Base-by-base conservation (phyloP, 176 grass and related monocot species). In the Tuctoria greenei region DNA sequence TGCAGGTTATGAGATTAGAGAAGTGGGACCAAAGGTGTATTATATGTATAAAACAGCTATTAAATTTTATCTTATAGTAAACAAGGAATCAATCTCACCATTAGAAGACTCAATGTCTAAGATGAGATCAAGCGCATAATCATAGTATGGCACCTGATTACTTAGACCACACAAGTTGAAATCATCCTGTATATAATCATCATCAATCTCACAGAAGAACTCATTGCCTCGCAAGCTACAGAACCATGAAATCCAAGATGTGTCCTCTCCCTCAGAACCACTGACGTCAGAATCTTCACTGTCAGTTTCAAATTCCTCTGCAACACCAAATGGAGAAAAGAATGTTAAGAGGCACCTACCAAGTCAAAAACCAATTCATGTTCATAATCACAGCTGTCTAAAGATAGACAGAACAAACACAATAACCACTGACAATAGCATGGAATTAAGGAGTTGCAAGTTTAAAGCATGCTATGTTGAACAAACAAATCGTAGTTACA, bases 231-330 rank as follows among this genome's bases (percentile, higher is more conserved):
- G 79, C 77, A 93, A 79, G 67, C 85, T 93, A 59, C 93, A 97
- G 67, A 97, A 97, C 93, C 93, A 97, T 69, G 93, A 84, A 70
- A 97, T 97, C 93, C 93, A 97, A 41, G 93, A 93, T 81, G 90
- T 91, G 54, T 93, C 93, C 77, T 93, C 93, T 64, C 90, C 90
- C 36, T 93, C 93, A 51, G 88, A 93, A 67, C 93, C 90, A 37
- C 93, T 97, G 76, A 97, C 88, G 66, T 93, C 88, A 81, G 93
- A 97, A 69, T 93, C 88, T 90, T 93, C 93, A 78, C 86, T 97
- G 41, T 91, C 88, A 68, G 88, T 83, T 79, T 89, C 90, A 15
- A 89, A 93, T 52, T 91, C 90, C 66, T 93, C 93, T 97, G 83
- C 66, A 85, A 18, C 27, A 23, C 27, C 26, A 80, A 69, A 75